Evolutionary conservation across 257 asterid genomes (phyloP).

Genomic region (Solanum microdontum): DNA sequence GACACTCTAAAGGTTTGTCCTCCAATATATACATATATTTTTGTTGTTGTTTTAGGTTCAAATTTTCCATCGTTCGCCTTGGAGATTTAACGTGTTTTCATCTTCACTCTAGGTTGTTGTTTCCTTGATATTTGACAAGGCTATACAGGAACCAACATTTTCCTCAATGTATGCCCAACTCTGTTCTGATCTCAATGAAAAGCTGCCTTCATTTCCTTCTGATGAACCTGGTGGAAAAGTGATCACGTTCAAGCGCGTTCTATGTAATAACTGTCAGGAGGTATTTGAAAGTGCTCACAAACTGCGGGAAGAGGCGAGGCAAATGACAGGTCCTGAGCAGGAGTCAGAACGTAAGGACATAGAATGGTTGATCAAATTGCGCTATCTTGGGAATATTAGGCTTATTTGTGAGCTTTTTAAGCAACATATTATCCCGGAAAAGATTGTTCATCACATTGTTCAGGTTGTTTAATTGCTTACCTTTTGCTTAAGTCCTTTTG

Average conservation of each 20-base stretch:
- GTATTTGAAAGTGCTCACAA: slow-evolving; percentile 76
- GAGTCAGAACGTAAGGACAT: slow-evolving; percentile 71
- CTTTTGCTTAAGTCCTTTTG: neutral
- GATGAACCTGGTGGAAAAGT: slow-evolving; percentile 86
- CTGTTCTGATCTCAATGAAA: slow-evolving; percentile 76
- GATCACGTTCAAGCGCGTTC: slow-evolving; percentile 68
- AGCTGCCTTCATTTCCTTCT: slow-evolving; percentile 88
- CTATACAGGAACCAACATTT: slow-evolving; percentile 86
- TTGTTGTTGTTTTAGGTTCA: neutral
- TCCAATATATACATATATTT: neutral
- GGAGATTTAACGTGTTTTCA: neutral
- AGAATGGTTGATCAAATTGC: slow-evolving; percentile 70
- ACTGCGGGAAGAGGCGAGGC: slow-evolving; percentile 70
- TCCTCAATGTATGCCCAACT: slow-evolving; percentile 85
- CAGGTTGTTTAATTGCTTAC: slow-evolving; percentile 37
- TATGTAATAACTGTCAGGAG: slow-evolving; percentile 73
- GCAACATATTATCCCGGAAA: slow-evolving; percentile 90
- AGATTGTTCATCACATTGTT: slow-evolving; percentile 90
- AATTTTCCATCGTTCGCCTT: neutral
- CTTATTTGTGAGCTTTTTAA: slow-evolving; percentile 93
- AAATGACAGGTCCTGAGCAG: slow-evolving; percentile 81
- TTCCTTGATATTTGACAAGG: slow-evolving; percentile 88
- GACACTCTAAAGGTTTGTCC: slow-evolving; percentile 64
- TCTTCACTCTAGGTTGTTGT: neutral
- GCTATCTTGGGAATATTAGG: slow-evolving; percentile 90